Evolutionary conservation across 164 flowering plant species (phyloP), one percentile per base, ranked within the genome.

Genomic region (Macadamia tetraphylla): DNA sequence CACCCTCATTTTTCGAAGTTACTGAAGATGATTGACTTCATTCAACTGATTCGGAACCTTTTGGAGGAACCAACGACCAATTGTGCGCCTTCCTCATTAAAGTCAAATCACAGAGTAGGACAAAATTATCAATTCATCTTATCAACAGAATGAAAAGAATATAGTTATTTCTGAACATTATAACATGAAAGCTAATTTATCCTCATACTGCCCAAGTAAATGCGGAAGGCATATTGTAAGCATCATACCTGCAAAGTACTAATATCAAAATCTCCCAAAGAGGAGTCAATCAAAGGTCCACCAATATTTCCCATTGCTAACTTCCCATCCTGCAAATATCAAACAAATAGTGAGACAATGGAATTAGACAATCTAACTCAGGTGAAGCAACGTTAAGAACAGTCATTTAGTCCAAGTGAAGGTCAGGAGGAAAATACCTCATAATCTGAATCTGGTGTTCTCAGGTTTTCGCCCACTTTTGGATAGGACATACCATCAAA

Each of bases 171-270:
- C 12, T 59, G 60, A 61, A 62, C n/a, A 62, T 32, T 32, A n/a
- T 59, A 70, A 65, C 13, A 65, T 59, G 32, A 17, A 12, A 43
- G 52, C 29, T 17, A 56, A 49, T 23, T 6, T 62, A 32, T 55
- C 35, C 1, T 66, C 60, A 57, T 52, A 29, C 44, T 57, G 44
- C 58, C 46, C 60, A 51, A 51, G 31, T 23, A 23, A 44, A 66
- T 53, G 23, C 29, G 56, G n/a, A 32, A 60, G 46, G 30, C 6
- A 51, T 43, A 35, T 29, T 43, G 62, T 42, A 42, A 18, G 52
- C 62, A 67, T 65, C 73, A 67, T 82, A 90, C 99, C 99, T 94
- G 99, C 84, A 94, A 80, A 62, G 87, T 80, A 75, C 65, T 81
- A 70, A 84, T 74, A 74, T 90, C 95, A 72, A 88, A 73, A 58